phyloP scores from a whole-genome alignment of 2,329 filamentous ascomycete genomes.

The Cylindrodendrum hubeiense region DNA sequence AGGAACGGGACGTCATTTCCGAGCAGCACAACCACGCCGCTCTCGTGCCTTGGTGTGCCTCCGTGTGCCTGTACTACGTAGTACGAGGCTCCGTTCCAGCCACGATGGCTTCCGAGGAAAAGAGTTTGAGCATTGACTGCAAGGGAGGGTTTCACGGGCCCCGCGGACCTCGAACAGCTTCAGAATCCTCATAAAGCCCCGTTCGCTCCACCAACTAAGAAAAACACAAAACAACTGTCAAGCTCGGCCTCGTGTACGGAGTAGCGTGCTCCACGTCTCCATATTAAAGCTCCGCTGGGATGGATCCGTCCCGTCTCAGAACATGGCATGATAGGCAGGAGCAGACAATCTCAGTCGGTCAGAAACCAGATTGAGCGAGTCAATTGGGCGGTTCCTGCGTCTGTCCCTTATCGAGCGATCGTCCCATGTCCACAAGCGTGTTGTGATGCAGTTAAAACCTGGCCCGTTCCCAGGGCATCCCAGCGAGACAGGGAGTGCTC shows the following conservation, averaged over 20 bases:
- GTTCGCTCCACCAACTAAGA: slow-evolving; percentile 13
- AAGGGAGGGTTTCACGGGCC: background rate
- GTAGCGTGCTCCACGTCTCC: slow-evolving; percentile 3
- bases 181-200: slow-evolving; percentile 11
- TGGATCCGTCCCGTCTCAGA: background rate
- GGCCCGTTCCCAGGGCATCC: slow-evolving; percentile 12
- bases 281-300: slow-evolving; percentile 13
- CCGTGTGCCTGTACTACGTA: too few species aligned
- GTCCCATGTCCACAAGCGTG: slow-evolving; percentile 12
- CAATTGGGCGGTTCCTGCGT: slow-evolving; percentile 1
- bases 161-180: background rate
- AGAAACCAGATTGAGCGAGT: background rate
- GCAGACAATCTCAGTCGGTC: slow-evolving; percentile 3
- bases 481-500: background rate
- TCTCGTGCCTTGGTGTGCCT: background rate
- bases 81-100: background rate
- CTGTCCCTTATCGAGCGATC: slow-evolving; percentile 14
- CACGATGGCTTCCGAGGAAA: background rate
- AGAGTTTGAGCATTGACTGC: background rate
- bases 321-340: slow-evolving; percentile 26
- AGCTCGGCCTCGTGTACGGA: background rate
- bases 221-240: background rate
- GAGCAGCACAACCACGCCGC: background rate
- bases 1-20: too few species aligned
- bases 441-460: slow-evolving; percentile 12